Percentiles rank a stretch among this genome's conserved stretches.
Conservation (phyloP, 2,329 filamentous ascomycete species). For the Cercospora sp. region DNA sequence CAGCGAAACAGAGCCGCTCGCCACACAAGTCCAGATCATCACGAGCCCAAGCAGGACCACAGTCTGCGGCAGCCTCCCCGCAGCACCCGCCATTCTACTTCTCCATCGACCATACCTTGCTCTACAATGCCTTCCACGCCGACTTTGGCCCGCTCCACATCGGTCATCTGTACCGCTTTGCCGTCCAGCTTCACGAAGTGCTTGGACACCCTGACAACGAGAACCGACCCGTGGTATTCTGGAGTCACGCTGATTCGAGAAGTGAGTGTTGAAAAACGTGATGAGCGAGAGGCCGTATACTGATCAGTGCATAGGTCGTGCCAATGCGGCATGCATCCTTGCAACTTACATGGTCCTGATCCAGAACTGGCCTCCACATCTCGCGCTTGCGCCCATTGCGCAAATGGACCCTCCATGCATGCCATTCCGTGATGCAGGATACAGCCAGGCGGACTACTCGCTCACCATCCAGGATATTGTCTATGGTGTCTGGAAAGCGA, state of each 20-base stretch:
- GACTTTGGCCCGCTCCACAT: conserved; percentile 98
- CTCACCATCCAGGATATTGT: conserved; percentile 96
- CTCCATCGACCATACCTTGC: conserved; percentile 76
- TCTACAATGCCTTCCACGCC: conserved; percentile 98
- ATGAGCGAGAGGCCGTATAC: conserved; percentile 22
- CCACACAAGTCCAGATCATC: conserved; percentile 72
- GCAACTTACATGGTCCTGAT: conserved; percentile 99
- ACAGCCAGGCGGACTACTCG: conserved; percentile 96
- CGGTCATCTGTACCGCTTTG: conserved; percentile 94
- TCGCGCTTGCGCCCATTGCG: conserved; percentile 91
- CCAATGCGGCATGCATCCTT: conserved; percentile 90
- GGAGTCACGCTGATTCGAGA: conserved; percentile 86
- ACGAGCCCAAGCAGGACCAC: conserved; percentile 61
- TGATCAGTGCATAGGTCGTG: conserved; percentile 62
- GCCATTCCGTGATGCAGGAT: conserved; percentile 97
- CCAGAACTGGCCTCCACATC: conserved; percentile 94
- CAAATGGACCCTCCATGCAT: conserved; percentile 97
- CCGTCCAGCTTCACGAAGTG: conserved; percentile 92
- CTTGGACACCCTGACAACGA: conserved; percentile 89
- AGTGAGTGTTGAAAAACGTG: conserved; percentile 59
- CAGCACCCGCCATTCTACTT: conserved; percentile 83
- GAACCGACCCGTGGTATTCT: conserved; percentile 89
- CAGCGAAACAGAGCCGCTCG: conserved; percentile 60
- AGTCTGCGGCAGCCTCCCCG: conserved; percentile 42
- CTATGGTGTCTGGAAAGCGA: conserved; percentile 98